These are phyloP conservation scores for Pleurotus djamor DNA, from an alignment of 768 basidiomycete genomes.

Conservation along the genomic window DNA sequence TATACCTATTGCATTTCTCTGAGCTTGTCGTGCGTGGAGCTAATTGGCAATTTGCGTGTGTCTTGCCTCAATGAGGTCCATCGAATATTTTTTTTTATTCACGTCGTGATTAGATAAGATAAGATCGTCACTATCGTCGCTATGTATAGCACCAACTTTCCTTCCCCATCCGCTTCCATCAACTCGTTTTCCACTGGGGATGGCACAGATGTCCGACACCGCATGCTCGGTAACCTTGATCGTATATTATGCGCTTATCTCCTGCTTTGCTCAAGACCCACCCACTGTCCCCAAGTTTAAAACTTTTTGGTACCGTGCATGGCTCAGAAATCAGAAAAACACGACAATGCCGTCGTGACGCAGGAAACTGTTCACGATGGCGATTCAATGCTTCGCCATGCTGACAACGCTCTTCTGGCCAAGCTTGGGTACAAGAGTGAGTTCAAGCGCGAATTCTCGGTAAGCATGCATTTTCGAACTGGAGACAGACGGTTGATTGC, in stretches of 20 bases:
- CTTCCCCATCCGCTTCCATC: neutral
- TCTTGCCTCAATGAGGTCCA: too few relatives aligned
- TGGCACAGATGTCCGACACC: neutral
- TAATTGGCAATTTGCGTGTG: too few relatives aligned
- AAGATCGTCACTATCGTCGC: neutral
- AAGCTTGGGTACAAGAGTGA: constrained; percentile 70
- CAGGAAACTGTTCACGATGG: constrained; percentile 2
- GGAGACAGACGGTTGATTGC: neutral
- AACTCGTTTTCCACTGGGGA: too few relatives aligned
- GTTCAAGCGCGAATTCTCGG: constrained; percentile 75
- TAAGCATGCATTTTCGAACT: too few relatives aligned
- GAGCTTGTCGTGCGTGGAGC: too few relatives aligned
- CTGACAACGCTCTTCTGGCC: constrained; percentile 59
- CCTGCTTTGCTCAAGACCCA: neutral
- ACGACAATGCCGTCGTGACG: neutral
- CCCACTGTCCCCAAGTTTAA: too few relatives aligned
- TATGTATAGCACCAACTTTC: neutral
- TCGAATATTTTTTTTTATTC: too few relatives aligned
- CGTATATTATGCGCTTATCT: neutral
- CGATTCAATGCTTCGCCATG: constrained; percentile 16
- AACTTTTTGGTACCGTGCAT: too few relatives aligned
- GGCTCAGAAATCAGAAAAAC: constrained; percentile 6
- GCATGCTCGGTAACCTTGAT: neutral
- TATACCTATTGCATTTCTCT: too few relatives aligned
- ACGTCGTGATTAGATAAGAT: neutral